Conservation (phyloP, 345 rosid genomes). For the Eucalyptus sp. region DNA sequence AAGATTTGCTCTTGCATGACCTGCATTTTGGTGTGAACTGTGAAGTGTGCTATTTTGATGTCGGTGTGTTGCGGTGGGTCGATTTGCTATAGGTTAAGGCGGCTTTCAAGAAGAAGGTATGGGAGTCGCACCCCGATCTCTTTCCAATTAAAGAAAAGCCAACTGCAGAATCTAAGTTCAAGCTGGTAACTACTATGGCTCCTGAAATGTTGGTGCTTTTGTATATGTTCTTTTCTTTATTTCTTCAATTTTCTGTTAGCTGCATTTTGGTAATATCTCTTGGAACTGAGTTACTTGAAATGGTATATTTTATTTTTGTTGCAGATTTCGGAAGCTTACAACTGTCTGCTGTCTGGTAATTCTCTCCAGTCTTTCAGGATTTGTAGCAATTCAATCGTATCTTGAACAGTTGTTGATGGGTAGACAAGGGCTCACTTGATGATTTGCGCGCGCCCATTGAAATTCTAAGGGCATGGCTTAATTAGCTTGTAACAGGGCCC, state of each 20-base stretch:
- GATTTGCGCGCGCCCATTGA: fast-evolving
- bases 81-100: slow-evolving; percentile 47
- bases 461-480: background rate
- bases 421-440: background rate
- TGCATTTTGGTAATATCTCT: background rate
- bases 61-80: background rate
- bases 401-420: background rate
- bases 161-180: slow-evolving; percentile 69
- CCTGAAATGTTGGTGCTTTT: background rate
- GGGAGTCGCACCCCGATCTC: slow-evolving; percentile 87
- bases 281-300: background rate
- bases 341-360: slow-evolving; percentile 54
- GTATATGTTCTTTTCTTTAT: background rate
- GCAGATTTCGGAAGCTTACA: slow-evolving; percentile 71
- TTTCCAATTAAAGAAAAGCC: slow-evolving; percentile 59
- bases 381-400: background rate
- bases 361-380: background rate
- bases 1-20: background rate
- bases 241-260: background rate
- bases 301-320: background rate
- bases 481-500: background rate
- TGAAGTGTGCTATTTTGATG: background rate
- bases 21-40: background rate
- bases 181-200: slow-evolving; percentile 17
- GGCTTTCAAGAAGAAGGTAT: slow-evolving; percentile 74